These are phyloP conservation scores for Colletotrichum karsti DNA, from an alignment of 2,329 filamentous ascomycete genomes.

Conservation along the genomic window DNA sequence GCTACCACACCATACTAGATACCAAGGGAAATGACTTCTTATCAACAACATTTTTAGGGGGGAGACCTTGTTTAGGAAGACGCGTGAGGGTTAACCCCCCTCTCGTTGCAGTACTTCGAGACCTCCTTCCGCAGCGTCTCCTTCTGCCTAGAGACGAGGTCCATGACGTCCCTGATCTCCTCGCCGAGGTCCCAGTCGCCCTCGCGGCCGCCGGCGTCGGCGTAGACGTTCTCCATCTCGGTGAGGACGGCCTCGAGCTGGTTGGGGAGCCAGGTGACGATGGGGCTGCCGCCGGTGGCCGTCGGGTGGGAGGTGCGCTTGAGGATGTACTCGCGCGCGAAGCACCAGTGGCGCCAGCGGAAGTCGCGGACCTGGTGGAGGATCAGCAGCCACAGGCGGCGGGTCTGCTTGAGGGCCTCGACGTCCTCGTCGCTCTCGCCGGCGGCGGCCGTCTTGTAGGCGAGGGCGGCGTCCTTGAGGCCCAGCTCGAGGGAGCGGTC, in stretches of 20 bases:
- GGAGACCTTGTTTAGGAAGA: not conserved
- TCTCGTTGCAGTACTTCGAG: conserved; percentile 75
- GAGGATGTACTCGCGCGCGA: conserved; percentile 85
- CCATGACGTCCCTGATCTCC: conserved; percentile 70
- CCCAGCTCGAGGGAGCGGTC: conserved; percentile 56
- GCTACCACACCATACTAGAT: not conserved
- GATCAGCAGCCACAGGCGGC: conserved; percentile 69
- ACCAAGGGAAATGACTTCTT: no score
- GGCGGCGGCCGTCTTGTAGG: conserved; percentile 30
- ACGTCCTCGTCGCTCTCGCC: conserved; percentile 33
- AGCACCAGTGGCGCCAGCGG: conserved; percentile 87
- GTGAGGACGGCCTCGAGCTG: conserved; percentile 79
- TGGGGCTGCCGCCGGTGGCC: conserved; percentile 82
- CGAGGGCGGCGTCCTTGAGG: conserved; percentile 67
- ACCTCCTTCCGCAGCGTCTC: conserved; percentile 78
- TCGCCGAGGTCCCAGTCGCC: conserved; percentile 53
- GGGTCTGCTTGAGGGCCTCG: conserved; percentile 61
- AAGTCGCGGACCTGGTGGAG: conserved; percentile 83
- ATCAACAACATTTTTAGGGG: not conserved
- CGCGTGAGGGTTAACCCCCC: conserved; percentile 46
- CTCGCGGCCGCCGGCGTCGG: conserved; percentile 49
- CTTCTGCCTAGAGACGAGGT: conserved; percentile 68
- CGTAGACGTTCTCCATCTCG: conserved; percentile 71
- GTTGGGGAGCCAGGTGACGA: conserved; percentile 86
- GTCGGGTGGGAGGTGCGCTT: conserved; percentile 80